Base-by-base conservation (phyloP, 2,329 filamentous ascomycete genomes). In the Ceratocystiopsis sp. region DNA sequence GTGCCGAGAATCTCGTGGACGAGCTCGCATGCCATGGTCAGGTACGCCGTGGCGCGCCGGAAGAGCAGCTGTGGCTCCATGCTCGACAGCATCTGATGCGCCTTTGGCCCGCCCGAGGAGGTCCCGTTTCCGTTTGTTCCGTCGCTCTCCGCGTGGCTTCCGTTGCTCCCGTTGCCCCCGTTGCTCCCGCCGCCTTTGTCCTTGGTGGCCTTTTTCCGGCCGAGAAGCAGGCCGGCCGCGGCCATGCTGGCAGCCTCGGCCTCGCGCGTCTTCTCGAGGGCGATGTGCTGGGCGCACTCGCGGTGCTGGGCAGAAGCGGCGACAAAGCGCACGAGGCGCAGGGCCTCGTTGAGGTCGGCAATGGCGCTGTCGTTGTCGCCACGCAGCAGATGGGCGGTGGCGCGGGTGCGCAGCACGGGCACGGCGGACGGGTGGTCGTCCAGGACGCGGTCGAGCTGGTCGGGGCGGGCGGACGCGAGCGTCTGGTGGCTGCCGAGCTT, bases 41-140 rank as follows among this genome's bases (percentile, higher is more conserved):
- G 64, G 56, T 87, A 82, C 6, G 77, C 75, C 6, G 74, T 73
- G 1, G 76, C 84, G 38, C 84, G 73, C 51, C 87, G 80, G 56
- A 91, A 89, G 5, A 84, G 59, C 5, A 91, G 59, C 54, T 91
- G 84, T 40, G 71, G 67, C 55, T 84, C 79, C 49, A 87, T 64
- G 55, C 83, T 84, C 51, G 69, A 80, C 6, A 40, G 32, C 11
- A 33, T 33, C 19, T 21, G 19, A 7, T 21, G 4, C 7, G 19
- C 19, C 19, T 21, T 21, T 4, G 10, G 32, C 10, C 32, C 29
- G 29, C 29, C 32, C 11, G 13, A 12, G 32, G 13, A 11, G 32
- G 32, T 3, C 32, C 13, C 32, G 10, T 11, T 33, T 11, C 4
- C 32, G 32, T 7, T 12, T 7, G 29, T 12, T 12, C 4, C 32